Base-by-base conservation (phyloP, 2,329 filamentous ascomycete species). In the Scortechinia acanthostroma region DNA sequence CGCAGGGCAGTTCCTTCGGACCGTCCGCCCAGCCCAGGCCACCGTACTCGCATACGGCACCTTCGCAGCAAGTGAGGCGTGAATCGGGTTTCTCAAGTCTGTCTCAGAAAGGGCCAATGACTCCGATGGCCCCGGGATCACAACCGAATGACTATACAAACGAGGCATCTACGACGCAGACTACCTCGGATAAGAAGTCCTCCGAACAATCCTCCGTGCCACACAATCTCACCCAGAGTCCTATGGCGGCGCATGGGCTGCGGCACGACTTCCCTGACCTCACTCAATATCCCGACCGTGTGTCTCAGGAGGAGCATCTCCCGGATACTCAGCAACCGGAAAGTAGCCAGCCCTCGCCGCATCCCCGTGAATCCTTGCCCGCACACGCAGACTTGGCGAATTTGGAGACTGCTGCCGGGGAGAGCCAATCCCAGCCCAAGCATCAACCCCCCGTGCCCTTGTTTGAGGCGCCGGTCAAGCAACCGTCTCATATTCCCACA, bases 141-240 rank as follows among this genome's bases (percentile, higher is more conserved):
- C 77, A 76, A 3, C 77, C 77, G 14, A 77, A 74, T 21, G 75
- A 74, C 13, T 61, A 76, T 47, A 68, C 83, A 45, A 96, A 97
- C 55, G 90, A 95, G 55, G 91, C 90, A 2, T 95, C 90, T 2
- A 94, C 91, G 1, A 95, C 91, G n/a, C 93, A 95, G 64, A 91
- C 87, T 2, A 88, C 87, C 1, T 81, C 86, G 49, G 77, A 80
- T 4, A 89, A 85, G 2, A 68, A 69, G 15, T 68, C 68, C 44
- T 83, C 81, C 13, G 82, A 78, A 1, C 80, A 77, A 2, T 74
- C 77, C 51, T 75, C 76, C 59, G 88, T 85, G 0, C 86, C 91
- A 58, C 74, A 76, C 47, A 63, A 10, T 17, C 66, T 58, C 63
- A 22, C 58, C 61, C 14, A 56, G 59, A 76, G 70, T 45, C 74